Evolutionary conservation across 1,284 basidiomycete species (phyloP).

Genomic region (Sanghuangporus sanghuang): DNA sequence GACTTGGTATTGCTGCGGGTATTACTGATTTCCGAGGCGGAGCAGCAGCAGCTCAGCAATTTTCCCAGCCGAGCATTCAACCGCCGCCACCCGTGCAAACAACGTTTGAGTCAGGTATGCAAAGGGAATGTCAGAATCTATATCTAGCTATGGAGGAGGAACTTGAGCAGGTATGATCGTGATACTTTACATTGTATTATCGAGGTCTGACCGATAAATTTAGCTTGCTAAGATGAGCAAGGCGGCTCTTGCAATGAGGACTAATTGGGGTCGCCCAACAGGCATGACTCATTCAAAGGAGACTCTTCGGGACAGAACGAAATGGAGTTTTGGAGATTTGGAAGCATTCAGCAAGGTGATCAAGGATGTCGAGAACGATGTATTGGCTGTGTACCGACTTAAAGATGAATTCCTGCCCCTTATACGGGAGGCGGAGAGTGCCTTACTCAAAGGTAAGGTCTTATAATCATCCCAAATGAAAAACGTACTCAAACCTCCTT

Average conservation of each 20-base stretch:
- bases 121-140: constrained; percentile 16
- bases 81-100: constrained; percentile 8
- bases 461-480: not conserved
- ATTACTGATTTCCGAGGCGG: not conserved
- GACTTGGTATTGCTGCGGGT: not conserved
- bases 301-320: constrained; percentile 41
- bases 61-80: not conserved
- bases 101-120: constrained; percentile 18
- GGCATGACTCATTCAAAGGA: constrained; percentile 36
- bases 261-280: constrained; percentile 30
- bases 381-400: constrained; percentile 44
- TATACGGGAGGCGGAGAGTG: constrained; percentile 53
- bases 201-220: no score
- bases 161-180: constrained; percentile 12
- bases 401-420: constrained; percentile 35
- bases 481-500: not conserved
- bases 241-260: constrained; percentile 24
- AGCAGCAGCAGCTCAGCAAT: not conserved
- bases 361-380: constrained; percentile 42
- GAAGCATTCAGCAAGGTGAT: constrained; percentile 47
- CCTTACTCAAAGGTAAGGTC: constrained; percentile 58
- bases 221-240: constrained; percentile 16
- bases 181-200: not conserved
- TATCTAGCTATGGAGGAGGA: constrained; percentile 17
- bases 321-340: constrained; percentile 53